Percentiles rank a stretch among this genome's conserved stretches.
phyloP scores from a whole-genome alignment of 306 rosid genomes.

The Leucaena leucocephala region DNA sequence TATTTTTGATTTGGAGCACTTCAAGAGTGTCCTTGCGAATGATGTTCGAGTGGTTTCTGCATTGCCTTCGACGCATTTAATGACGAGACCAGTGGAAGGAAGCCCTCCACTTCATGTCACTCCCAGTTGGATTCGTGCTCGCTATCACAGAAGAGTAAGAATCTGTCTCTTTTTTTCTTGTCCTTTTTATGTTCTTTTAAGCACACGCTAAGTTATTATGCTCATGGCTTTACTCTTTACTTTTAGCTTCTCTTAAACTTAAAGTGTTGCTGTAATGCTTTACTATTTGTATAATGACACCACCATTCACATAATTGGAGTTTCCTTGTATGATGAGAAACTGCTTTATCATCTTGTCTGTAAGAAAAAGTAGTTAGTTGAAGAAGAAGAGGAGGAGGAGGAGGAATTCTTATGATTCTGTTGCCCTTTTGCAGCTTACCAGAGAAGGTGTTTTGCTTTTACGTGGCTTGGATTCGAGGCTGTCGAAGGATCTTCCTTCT shows the following conservation, averaged over 20 bases:
- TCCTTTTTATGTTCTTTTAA: background rate
- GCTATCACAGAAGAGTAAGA: slow-evolving; percentile 77
- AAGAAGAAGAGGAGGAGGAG: background rate
- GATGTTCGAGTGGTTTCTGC: slow-evolving; percentile 87
- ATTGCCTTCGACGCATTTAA: slow-evolving; percentile 86
- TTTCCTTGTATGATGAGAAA: slow-evolving; percentile 1
- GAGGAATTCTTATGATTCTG: slow-evolving; percentile 4
- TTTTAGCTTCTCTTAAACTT: background rate
- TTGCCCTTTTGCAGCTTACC: slow-evolving; percentile 63
- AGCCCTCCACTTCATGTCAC: slow-evolving; percentile 81
- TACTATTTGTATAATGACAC: background rate
- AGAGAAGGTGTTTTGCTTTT: slow-evolving; percentile 92
- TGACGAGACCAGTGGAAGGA: slow-evolving; percentile 81
- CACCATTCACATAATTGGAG: background rate
- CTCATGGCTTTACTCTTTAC: slow-evolving; percentile 9
- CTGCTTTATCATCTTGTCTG: slow-evolving; percentile 12
- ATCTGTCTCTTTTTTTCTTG: slow-evolving; percentile 16
- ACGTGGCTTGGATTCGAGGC: slow-evolving; percentile 90
- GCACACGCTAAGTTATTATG: slow-evolving; percentile 9
- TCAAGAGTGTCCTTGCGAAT: slow-evolving; percentile 73
- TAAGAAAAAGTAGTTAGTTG: background rate
- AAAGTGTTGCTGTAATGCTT: background rate
- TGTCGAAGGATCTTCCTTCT: slow-evolving; percentile 91
- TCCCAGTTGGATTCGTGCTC: slow-evolving; percentile 79
- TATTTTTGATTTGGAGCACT: slow-evolving; percentile 91